A percentile compares a stretch with the other conserved stretches of the same genome.
Conservation (phyloP, 768 basidiomycete species). For the Boletus tomentosulus region DNA sequence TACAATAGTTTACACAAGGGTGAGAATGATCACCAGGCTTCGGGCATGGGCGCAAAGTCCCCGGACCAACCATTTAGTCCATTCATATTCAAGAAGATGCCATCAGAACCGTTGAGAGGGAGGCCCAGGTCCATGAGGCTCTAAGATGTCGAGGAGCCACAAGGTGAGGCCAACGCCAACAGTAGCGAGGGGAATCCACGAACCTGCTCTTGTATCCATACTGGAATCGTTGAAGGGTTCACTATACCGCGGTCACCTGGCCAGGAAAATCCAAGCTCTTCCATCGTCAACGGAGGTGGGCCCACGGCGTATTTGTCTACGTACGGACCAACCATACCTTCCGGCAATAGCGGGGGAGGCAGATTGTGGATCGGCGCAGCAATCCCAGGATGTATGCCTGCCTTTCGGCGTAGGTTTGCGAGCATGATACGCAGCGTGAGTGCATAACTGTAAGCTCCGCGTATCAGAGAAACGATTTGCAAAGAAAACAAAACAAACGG, state of each 20-base stretch:
- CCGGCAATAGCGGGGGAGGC: slow-evolving; percentile 51
- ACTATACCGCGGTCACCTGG: slow-evolving; percentile 62
- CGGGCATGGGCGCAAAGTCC: slow-evolving; percentile 73
- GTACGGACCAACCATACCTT: slow-evolving; percentile 56
- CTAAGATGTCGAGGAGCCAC: slow-evolving; percentile 36
- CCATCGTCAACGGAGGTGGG: slow-evolving; percentile 71
- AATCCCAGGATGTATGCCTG: slow-evolving; percentile 57
- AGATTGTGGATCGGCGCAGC: slow-evolving; percentile 45
- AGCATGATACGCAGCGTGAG: slow-evolving; percentile 91
- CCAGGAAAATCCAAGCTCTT: slow-evolving; percentile 80
- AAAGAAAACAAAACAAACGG: slow-evolving; percentile 10
- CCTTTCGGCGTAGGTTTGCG: slow-evolving; percentile 84
- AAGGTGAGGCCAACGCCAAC: neutral
- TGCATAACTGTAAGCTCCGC: slow-evolving; percentile 59
- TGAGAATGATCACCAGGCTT: slow-evolving; percentile 64
- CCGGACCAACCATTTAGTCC: slow-evolving; percentile 71
- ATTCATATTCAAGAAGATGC: slow-evolving; percentile 77
- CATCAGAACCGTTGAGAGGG: slow-evolving; percentile 89
- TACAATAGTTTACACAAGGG: slow-evolving; percentile 12
- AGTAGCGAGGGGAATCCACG: slow-evolving; percentile 22
- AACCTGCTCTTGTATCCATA: slow-evolving; percentile 91
- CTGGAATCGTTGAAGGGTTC: slow-evolving; percentile 77
- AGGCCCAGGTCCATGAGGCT: slow-evolving; percentile 85
- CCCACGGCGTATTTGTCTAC: slow-evolving; percentile 46
- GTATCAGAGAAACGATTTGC: slow-evolving; percentile 9